Evolutionary conservation across 2,329 filamentous ascomycete species (phyloP), one percentile per base, ranked within the genome.

Genomic region (Zasmidium citrigriseum): DNA sequence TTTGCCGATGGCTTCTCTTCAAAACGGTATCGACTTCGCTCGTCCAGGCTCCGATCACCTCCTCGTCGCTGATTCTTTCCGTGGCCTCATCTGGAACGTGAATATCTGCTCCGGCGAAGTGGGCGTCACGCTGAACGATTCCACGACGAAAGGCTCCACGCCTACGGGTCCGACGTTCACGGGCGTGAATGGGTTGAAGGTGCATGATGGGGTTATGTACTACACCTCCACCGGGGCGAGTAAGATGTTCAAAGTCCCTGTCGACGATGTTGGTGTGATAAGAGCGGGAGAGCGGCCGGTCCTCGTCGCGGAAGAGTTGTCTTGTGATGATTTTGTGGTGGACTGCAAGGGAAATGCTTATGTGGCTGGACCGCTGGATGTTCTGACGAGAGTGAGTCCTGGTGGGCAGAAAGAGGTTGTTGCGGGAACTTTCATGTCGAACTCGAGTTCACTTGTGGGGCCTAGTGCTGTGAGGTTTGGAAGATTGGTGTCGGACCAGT

Each of bases 41-140:
- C 34, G 20, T 24, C 52, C 57, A 16, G 9, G 24, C 3, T 54
- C 47, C 22, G 52, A 55, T 10, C 38, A 58, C 12, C 25, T 58
- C 21, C 56, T 58, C 20, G 45, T 54, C 2, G 56, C 56, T 18
- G 56, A 58, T 20, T 54, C 56, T 18, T 58, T 58, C n/a, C 51
- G 45, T 27, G 56, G 56, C 5, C 45, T 58, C 25, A 54, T 58
- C 34, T 58, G 56, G 56, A 58, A 58, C 52, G 49, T 58, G 16
- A 54, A 54, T 16, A 44, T 58, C 11, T 25, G 34, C 45, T 50
- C 14, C 9, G 56, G 56, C n/a, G 46, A 45, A 18, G n/a, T 54
- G 14, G 51, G 46, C 10, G 23, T 54, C 12, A 45, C 56, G 21
- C 22, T 58, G 21, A 58, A 58, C 46, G 51, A 58, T n/a, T 54